These are phyloP conservation scores for Cercospora sojina DNA, from an alignment of 2,329 filamentous ascomycete species.

Conservation along the genomic window DNA sequence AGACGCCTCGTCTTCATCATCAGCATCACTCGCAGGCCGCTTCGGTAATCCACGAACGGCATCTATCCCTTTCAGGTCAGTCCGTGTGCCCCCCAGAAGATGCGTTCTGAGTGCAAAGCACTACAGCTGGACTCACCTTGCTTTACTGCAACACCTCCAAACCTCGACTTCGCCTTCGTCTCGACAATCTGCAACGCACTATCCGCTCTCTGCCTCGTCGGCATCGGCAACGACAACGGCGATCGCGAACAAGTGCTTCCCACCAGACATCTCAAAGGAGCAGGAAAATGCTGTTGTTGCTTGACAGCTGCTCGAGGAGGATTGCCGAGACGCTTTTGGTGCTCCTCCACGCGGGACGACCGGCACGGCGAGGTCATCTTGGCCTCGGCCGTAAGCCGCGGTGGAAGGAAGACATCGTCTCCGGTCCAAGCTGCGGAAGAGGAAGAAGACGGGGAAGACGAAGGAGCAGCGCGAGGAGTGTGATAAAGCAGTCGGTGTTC, in stretches of 20 bases:
- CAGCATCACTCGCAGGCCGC: constrained; percentile 22
- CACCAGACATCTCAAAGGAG: neutral
- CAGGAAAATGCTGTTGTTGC: neutral
- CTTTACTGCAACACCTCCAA: neutral
- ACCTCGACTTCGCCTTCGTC: neutral
- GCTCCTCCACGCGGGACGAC: neutral
- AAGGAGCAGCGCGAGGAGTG: neutral
- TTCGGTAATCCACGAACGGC: neutral
- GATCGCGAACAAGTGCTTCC: constrained; percentile 4
- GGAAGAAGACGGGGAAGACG: neutral
- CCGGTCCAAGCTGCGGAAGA: constrained; percentile 30
- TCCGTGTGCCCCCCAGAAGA: neutral
- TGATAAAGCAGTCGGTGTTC: neutral
- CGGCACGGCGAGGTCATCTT: neutral
- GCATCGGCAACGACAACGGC: neutral
- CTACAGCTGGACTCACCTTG: neutral
- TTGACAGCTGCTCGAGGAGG: neutral
- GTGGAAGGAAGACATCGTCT: constrained; percentile 26
- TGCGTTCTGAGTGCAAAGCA: neutral
- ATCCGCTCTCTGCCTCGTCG: neutral
- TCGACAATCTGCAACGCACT: neutral
- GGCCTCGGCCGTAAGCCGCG: neutral
- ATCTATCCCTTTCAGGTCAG: neutral
- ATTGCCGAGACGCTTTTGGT: neutral
- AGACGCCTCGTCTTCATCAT: constrained; percentile 20